Conservation (phyloP, 1,284 basidiomycete genomes). For the Ganoderma lingzhi region DNA sequence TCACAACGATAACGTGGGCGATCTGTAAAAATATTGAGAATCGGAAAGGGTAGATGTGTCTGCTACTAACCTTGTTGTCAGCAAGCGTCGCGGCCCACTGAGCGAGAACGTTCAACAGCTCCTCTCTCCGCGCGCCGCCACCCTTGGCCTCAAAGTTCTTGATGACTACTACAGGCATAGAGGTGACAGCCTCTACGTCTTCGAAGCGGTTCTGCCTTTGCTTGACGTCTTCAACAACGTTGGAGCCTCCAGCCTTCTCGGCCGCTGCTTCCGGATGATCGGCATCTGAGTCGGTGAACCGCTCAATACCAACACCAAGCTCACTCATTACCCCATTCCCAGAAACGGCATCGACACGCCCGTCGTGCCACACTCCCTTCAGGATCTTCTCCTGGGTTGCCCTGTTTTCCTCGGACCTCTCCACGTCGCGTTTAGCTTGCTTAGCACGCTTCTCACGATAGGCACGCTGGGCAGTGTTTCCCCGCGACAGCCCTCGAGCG, state of each 20-base stretch:
- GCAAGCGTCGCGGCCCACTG: constrained; percentile 88
- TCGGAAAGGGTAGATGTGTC: background rate
- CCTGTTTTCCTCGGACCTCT: constrained; percentile 46
- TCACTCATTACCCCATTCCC: constrained; percentile 88
- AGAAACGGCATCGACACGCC: constrained; percentile 79
- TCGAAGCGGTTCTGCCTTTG: constrained; percentile 44
- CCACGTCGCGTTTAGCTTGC: constrained; percentile 42
- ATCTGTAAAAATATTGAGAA: constrained; percentile 51
- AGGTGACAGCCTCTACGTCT: constrained; percentile 60
- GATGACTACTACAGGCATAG: constrained; percentile 87
- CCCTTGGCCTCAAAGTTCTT: constrained; percentile 76
- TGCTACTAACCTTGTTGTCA: constrained; percentile 74
- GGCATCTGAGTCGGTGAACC: constrained; percentile 51
- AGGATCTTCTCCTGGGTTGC: constrained; percentile 54
- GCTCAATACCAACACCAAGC: constrained; percentile 81
- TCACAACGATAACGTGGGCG: constrained; percentile 93
- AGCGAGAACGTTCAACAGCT: constrained; percentile 80
- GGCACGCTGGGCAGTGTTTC: constrained; percentile 62
- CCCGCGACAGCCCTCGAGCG: constrained; percentile 73
- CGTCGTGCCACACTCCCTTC: constrained; percentile 82
- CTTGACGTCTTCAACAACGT: constrained; percentile 3
- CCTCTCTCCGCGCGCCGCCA: constrained; percentile 70
- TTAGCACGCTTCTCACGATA: constrained; percentile 50
- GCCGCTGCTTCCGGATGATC: constrained; percentile 24
- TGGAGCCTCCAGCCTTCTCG: constrained; percentile 20